Evolutionary conservation across 768 basidiomycete species (phyloP), one percentile per base, ranked within the genome.

Genomic region (Lyophyllum semitale): DNA sequence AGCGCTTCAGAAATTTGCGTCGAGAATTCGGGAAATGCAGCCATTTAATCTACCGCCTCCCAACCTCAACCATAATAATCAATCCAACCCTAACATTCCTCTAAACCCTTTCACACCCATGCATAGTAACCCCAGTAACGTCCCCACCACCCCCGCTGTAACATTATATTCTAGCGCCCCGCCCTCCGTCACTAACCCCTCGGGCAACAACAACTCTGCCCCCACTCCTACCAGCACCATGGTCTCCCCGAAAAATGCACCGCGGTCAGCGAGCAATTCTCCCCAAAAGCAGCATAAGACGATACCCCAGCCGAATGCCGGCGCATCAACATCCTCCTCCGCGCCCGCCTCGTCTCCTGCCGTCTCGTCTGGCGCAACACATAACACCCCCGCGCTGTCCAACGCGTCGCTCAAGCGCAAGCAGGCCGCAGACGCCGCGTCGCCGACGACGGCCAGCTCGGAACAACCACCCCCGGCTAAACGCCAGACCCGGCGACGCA

Each of bases 251-350:
- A 79, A 83, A 75, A 82, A 80, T 59, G 68, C 74, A 2, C 66
- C 81, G 1, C 67, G 75, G 35, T 81, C 84, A 50, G 78, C 78
- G 49, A 74, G 76, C 54, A 84, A 76, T 55, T 81, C 83, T 23
- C 83, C 82, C 12, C 79, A 77, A 68, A 89, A 89, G 71, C 83
- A 83, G 70, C 79, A 81, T 64, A 87, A 87, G 66, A 78, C 79
- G 46, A 79, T 82, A 57, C 79, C 78, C 40, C 71, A 67, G 45
- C 53, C 57, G 42, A 57, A 60, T 43, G 54, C 54, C 30, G 57
- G 54, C 44, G 67, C 73, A 1, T 61, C 70, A 48, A 72, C 72
- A 53, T 64, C 72, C 2, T 64, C 71, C 4, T 66, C 71, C 43
- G 69, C 72, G 54, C 68, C 81, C 22, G 48, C 57, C 25, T 51